phyloP scores from a whole-genome alignment of 2,329 filamentous ascomycete species.

The Plenodomus biglobosus region DNA sequence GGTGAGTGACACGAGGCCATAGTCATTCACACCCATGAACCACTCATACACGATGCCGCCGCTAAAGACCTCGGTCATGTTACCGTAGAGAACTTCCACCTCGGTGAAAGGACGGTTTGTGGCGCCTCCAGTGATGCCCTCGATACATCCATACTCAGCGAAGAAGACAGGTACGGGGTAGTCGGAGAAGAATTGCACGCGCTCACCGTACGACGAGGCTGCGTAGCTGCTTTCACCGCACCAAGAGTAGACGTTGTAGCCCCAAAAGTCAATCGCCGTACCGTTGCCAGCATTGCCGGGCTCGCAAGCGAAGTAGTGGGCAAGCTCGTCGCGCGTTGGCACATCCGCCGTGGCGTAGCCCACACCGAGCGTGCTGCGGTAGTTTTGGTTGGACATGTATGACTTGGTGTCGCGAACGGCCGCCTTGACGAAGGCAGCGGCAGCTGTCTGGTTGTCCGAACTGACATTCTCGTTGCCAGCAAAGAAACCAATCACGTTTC shows the following conservation, averaged over 20 bases:
- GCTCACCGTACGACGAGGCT: constrained; percentile 75
- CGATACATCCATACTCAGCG: constrained; percentile 96
- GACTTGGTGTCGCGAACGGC: constrained; percentile 93
- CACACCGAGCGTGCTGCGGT: constrained; percentile 74
- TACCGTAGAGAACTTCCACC: constrained; percentile 75
- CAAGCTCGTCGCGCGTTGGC: constrained; percentile 76
- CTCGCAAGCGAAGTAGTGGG: constrained; percentile 94
- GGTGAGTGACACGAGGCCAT: constrained; percentile 70
- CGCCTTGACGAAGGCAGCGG: constrained; percentile 94
- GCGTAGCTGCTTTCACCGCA: constrained; percentile 80
- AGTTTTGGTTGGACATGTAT: constrained; percentile 78
- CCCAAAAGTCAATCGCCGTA: constrained; percentile 88
- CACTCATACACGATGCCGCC: constrained; percentile 99
- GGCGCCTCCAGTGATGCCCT: constrained; percentile 30
- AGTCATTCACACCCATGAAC: constrained; percentile 88
- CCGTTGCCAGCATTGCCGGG: constrained; percentile 44
- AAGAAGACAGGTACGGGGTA: constrained; percentile 97
- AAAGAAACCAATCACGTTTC: constrained; percentile 95
- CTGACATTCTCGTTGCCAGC: constrained; percentile 97
- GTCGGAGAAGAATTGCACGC: constrained; percentile 80
- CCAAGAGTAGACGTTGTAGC: constrained; percentile 99
- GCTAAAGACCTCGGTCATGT: constrained; percentile 87
- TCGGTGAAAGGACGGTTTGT: constrained; percentile 79
- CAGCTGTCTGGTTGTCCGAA: constrained; percentile 78
- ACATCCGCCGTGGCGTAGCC: constrained; percentile 97